phyloP scores from a whole-genome alignment of 441 rosid genomes.

The Erysimum cheiri region DNA sequence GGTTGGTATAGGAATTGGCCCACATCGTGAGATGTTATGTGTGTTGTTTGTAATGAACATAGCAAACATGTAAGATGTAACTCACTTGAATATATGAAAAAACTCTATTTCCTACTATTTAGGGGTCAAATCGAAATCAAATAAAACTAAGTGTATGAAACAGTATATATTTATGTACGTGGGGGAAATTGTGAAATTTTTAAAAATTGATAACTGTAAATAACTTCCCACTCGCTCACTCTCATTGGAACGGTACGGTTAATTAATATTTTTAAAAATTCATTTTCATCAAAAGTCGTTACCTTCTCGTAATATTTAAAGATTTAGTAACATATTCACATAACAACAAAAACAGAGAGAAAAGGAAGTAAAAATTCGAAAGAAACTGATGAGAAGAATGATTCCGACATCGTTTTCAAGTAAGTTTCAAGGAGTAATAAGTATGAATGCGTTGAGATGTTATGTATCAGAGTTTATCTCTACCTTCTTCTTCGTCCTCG shows the following conservation, averaged over 20 bases:
- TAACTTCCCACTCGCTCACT: conserved; percentile 30
- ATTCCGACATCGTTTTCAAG: conserved; percentile 52
- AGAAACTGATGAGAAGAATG: conserved; percentile 52
- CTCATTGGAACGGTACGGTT: conserved; percentile 35
- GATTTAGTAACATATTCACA: conserved; percentile 8
- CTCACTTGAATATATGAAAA: conserved; percentile 26
- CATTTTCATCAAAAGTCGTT: neutral
- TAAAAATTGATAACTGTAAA: neutral
- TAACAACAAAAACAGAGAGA: conserved; percentile 21
- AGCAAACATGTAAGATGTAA: conserved; percentile 12
- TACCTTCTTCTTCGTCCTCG: conserved; percentile 83
- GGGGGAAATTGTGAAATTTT: conserved; percentile 14
- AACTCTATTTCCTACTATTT: neutral
- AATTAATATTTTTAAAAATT: neutral
- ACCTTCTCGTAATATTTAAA: conserved; percentile 30
- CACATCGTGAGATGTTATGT: conserved; percentile 43
- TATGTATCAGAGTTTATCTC: conserved; percentile 94
- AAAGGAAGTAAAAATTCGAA: neutral
- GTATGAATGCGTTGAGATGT: conserved; percentile 61
- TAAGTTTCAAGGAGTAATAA: conserved; percentile 64
- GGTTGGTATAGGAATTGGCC: conserved; percentile 99
- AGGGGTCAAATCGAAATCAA: neutral
- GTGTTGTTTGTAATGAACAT: conserved; percentile 3
- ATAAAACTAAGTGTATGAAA: conserved; percentile 5
- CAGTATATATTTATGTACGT: neutral